Percentiles rank a stretch among this genome's conserved stretches.
Evolutionary conservation across 2,329 filamentous ascomycete species (phyloP).

Genomic region (Ramularia collo-cygni): DNA sequence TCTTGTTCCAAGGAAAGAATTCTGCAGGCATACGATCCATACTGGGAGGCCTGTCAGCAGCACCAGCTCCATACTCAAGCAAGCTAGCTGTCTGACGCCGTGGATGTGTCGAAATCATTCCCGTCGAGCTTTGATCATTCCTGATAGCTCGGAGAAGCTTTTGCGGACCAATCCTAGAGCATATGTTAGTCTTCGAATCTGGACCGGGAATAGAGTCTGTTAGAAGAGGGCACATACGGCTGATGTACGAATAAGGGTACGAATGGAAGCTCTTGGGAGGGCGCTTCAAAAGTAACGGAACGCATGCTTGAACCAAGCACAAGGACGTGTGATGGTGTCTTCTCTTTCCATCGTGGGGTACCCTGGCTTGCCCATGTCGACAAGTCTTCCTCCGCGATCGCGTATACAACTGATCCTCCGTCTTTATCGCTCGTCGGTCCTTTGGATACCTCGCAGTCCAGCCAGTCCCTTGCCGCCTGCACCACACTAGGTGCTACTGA

Average conservation of each 20-base stretch:
- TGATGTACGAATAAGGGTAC: slow-evolving; percentile 12
- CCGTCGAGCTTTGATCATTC: slow-evolving; percentile 1
- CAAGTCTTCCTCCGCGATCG: slow-evolving; percentile 1
- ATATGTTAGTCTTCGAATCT: too few relatives aligned
- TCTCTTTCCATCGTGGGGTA: too few relatives aligned
- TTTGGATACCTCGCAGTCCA: too few relatives aligned
- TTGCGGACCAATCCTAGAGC: slow-evolving; percentile 11
- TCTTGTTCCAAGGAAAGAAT: too few relatives aligned
- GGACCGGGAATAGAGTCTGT: too few relatives aligned
- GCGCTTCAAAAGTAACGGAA: neutral
- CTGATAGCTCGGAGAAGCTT: slow-evolving; percentile 14
- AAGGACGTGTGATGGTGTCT: neutral
- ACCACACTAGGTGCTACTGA: neutral
- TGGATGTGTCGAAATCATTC: too few relatives aligned
- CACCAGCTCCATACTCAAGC: too few relatives aligned
- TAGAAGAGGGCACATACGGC: slow-evolving; percentile 16
- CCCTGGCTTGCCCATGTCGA: neutral
- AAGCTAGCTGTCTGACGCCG: too few relatives aligned
- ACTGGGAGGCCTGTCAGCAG: too few relatives aligned
- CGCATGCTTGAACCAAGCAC: neutral
- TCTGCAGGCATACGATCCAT: too few relatives aligned
- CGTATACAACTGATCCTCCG: neutral
- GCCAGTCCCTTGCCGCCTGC: too few relatives aligned
- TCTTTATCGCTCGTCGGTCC: too few relatives aligned
- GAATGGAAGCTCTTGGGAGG: neutral